Conservation (phyloP, 2,329 filamentous ascomycete genomes). For the Lizonia empirigonia region DNA sequence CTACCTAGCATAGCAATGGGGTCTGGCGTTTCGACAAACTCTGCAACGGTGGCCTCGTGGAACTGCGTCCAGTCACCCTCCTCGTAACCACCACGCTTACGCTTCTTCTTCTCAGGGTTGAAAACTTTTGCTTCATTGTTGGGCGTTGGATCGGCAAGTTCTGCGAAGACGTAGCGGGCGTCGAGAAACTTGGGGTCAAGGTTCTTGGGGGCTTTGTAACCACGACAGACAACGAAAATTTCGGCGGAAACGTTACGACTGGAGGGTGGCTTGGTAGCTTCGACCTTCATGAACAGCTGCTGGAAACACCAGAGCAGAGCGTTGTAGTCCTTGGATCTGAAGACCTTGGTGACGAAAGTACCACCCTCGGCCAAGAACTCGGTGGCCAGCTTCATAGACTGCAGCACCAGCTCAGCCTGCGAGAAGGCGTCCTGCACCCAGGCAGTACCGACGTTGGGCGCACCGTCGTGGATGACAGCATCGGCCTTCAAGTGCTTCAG, state of each 20-base stretch:
- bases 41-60: slow-evolving; percentile 85
- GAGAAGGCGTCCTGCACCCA: slow-evolving; percentile 99
- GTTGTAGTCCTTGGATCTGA: slow-evolving; percentile 96
- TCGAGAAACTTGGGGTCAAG: slow-evolving; percentile 94
- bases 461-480: slow-evolving; percentile 93
- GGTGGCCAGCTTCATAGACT: slow-evolving; percentile 90
- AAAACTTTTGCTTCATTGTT: slow-evolving; percentile 99
- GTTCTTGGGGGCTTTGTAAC: slow-evolving; percentile 92
- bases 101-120: slow-evolving; percentile 96
- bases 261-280: slow-evolving; percentile 95
- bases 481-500: slow-evolving; percentile 97
- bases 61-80: slow-evolving; percentile 93
- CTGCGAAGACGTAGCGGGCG: slow-evolving; percentile 86
- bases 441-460: slow-evolving; percentile 95
- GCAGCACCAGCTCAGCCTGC: slow-evolving; percentile 89
- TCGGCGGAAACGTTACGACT: slow-evolving; percentile 96
- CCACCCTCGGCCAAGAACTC: slow-evolving; percentile 82
- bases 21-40: slow-evolving; percentile 92
- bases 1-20: slow-evolving; percentile 90
- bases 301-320: slow-evolving; percentile 96
- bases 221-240: slow-evolving; percentile 96
- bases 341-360: slow-evolving; percentile 96
- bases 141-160: slow-evolving; percentile 80
- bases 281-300: slow-evolving; percentile 91
- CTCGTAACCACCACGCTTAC: slow-evolving; percentile 96